Conservation (phyloP, 2,329 filamentous ascomycete species). For the Acephala macrosclerotiorum region DNA sequence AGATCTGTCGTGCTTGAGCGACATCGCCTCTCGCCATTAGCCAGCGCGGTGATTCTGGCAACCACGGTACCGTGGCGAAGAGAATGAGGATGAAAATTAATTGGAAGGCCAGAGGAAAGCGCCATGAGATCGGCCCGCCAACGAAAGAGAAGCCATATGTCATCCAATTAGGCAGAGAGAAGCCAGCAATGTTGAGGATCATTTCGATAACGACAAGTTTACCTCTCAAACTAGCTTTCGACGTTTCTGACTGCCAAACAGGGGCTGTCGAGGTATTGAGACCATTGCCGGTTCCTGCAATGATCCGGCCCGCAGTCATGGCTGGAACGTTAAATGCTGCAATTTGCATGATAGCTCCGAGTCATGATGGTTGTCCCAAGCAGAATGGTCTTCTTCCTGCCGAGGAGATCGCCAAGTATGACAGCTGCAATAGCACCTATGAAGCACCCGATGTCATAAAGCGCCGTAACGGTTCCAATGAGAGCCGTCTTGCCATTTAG, state of each 20-base stretch:
- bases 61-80: conserved; percentile 43
- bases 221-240: conserved; percentile 51
- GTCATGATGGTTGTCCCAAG: conserved; percentile 11
- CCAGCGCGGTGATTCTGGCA: conserved; percentile 48
- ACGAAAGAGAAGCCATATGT: conserved; percentile 62
- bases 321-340: conserved; percentile 40
- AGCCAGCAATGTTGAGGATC: conserved; percentile 44
- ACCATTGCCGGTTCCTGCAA: conserved; percentile 31
- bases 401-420: conserved; percentile 41
- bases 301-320: conserved; percentile 50
- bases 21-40: not conserved
- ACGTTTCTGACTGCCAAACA: conserved; percentile 54
- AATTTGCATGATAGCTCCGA: conserved; percentile 33
- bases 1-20: not conserved
- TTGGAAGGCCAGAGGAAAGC: conserved; percentile 58
- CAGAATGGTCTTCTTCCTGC: conserved; percentile 20
- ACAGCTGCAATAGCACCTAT: conserved; percentile 48
- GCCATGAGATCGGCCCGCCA: conserved; percentile 54
- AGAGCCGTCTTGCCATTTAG: conserved; percentile 26
- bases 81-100: conserved; percentile 51
- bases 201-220: conserved; percentile 46
- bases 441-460: conserved; percentile 58
- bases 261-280: conserved; percentile 47
- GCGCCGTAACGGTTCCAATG: conserved; percentile 54
- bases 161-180: conserved; percentile 62